These are phyloP conservation scores for Priceomyces medius DNA, from an alignment of 805 yeast species.

Conservation along the genomic window DNA sequence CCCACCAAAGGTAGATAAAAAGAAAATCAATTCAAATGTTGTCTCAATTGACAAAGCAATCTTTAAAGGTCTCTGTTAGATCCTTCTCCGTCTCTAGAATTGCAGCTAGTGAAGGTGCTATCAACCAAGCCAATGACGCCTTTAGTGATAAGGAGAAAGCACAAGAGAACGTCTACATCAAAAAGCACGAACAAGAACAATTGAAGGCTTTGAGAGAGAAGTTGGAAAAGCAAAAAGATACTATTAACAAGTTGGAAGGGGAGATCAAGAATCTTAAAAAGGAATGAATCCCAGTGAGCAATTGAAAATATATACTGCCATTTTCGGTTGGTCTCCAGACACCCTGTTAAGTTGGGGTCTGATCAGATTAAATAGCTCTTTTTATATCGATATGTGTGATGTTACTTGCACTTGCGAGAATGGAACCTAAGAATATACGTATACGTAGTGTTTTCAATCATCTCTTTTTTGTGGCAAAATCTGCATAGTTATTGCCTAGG, in stretches of 20 bases:
- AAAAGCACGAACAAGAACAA: constrained; percentile 88
- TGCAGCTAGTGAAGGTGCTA: constrained; percentile 24
- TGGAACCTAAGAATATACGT: too few relatives aligned
- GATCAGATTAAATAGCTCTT: too few relatives aligned
- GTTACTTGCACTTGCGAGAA: too few relatives aligned
- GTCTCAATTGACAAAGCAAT: constrained; percentile 24
- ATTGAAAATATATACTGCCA: too few relatives aligned
- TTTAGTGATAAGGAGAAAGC: constrained; percentile 86
- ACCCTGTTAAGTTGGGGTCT: too few relatives aligned
- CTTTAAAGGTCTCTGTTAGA: constrained; percentile 26
- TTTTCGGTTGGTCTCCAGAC: too few relatives aligned
- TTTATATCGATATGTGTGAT: too few relatives aligned
- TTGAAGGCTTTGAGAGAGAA: constrained; percentile 72
- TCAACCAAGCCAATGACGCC: constrained; percentile 25
- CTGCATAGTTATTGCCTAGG: too few relatives aligned
- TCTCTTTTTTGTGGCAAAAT: too few relatives aligned
- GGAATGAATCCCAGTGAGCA: constrained; percentile 4
- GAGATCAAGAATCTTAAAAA: constrained; percentile 52
- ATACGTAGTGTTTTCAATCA: too few relatives aligned
- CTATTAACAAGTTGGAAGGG: constrained; percentile 47
- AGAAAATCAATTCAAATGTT: constrained; percentile 15
- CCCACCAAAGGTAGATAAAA: too few relatives aligned
- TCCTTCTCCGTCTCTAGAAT: constrained; percentile 29
- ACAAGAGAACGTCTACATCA: constrained; percentile 80
- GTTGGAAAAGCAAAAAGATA: constrained; percentile 70